Evolutionary conservation across 495 filamentous ascomycete genomes (phyloP).

Genomic region (Trichoderma gamsii): DNA sequence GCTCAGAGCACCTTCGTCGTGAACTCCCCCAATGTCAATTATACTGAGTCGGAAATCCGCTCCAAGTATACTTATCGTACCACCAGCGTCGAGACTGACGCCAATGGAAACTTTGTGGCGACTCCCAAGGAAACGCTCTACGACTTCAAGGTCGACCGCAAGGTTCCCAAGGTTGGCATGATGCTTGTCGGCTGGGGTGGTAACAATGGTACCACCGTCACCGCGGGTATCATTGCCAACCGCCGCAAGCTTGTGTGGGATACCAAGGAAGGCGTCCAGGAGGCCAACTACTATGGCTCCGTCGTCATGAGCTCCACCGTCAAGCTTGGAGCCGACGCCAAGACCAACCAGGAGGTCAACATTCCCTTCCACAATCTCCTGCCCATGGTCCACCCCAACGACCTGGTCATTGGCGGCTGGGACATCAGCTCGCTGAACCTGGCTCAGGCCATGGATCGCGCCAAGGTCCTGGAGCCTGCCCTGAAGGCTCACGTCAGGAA

Average conservation of each 20-base stretch:
- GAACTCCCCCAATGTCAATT: slow-evolving; percentile 84
- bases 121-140: slow-evolving; percentile 84
- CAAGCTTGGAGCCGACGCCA: slow-evolving; percentile 85
- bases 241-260: slow-evolving; percentile 82
- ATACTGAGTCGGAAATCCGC: slow-evolving; percentile 81
- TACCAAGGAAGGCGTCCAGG: slow-evolving; percentile 76
- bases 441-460: slow-evolving; percentile 90
- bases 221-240: slow-evolving; percentile 95
- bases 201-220: slow-evolving; percentile 97
- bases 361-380: slow-evolving; percentile 91
- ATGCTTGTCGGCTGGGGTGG: slow-evolving; percentile 99
- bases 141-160: slow-evolving; percentile 95
- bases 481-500: slow-evolving; percentile 84
- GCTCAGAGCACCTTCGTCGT: slow-evolving; percentile 60
- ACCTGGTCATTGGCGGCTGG: slow-evolving; percentile 93
- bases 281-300: slow-evolving; percentile 96
- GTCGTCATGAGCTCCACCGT: slow-evolving; percentile 94
- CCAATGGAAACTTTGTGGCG: slow-evolving; percentile 74
- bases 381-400: slow-evolving; percentile 97
- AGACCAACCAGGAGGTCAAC: slow-evolving; percentile 86
- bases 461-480: slow-evolving; percentile 85
- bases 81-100: slow-evolving; percentile 63
- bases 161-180: slow-evolving; percentile 86
- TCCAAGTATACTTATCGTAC: slow-evolving; percentile 97
- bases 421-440: slow-evolving; percentile 90